A percentile compares a stretch with the other conserved stretches of the same genome.
Evolutionary conservation across 495 filamentous ascomycete genomes (phyloP).

Genomic region (Cryomyces minteri): DNA sequence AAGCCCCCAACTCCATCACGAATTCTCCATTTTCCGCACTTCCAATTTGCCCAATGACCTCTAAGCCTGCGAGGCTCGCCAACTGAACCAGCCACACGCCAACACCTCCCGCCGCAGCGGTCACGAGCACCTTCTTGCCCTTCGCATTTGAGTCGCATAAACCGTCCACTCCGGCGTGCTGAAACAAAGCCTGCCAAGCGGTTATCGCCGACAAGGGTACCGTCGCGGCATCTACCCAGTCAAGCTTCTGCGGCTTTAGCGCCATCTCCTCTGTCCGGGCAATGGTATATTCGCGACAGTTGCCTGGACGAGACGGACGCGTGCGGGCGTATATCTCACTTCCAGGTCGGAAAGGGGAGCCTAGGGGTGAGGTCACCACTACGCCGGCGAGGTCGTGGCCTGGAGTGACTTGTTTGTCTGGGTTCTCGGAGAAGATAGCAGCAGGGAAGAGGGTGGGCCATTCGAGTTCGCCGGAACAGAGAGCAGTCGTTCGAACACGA

Average conservation of each 20-base stretch:
- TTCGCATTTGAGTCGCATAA: constrained; percentile 4
- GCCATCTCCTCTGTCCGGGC: constrained; percentile 31
- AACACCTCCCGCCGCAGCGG: constrained; percentile 31
- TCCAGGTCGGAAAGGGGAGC: constrained; percentile 31
- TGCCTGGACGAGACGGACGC: constrained; percentile 27
- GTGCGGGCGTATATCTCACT: constrained; percentile 35
- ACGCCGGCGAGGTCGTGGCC: constrained; percentile 33
- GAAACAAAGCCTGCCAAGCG: constrained; percentile 42
- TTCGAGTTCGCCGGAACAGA: constrained; percentile 36
- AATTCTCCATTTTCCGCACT: constrained; percentile 24
- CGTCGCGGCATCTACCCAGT: constrained; percentile 29
- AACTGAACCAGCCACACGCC: constrained; percentile 40
- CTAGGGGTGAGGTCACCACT: constrained; percentile 27
- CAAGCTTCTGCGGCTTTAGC: constrained; percentile 27
- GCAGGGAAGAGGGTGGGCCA: constrained; percentile 18
- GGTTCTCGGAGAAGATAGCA: background rate
- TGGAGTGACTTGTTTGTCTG: background rate
- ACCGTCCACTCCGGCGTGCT: constrained; percentile 19
- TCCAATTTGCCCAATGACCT: constrained; percentile 23
- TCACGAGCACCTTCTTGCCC: constrained; percentile 27
- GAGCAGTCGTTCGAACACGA: constrained; percentile 35
- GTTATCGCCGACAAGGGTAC: constrained; percentile 34
- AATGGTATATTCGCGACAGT: constrained; percentile 32
- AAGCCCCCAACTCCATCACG: constrained; percentile 26
- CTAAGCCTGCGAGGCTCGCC: constrained; percentile 23